Percentiles rank a stretch among this genome's conserved stretches.
Conservation (phyloP, 371 early-diverging fungal species). For the Actinomortierella wolfii region DNA sequence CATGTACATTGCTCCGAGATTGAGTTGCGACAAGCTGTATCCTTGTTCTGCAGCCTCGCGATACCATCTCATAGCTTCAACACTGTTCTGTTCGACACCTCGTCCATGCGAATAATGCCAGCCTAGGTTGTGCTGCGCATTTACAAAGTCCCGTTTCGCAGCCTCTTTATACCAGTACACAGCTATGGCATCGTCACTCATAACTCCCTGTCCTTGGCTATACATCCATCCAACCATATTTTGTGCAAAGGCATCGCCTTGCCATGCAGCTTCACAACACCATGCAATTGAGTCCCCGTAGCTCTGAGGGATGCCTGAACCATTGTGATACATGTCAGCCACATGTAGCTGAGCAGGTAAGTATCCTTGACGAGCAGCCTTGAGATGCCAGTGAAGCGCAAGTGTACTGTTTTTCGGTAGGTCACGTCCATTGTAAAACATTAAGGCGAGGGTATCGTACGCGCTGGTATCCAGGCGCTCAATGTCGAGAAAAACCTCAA, state of each 20-base stretch:
- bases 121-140: conserved; percentile 88
- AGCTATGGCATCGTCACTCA: conserved; percentile 56
- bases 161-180: conserved; percentile 82
- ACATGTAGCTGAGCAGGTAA: no score
- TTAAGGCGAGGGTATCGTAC: no score
- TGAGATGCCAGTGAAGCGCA: no score
- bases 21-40: conserved; percentile 81
- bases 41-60: conserved; percentile 71
- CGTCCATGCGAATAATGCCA: no score
- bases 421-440: no score
- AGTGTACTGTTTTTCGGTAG: no score
- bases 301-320: no score
- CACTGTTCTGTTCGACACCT: conserved; percentile 66
- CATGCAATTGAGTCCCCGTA: conserved; percentile 69
- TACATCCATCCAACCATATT: conserved; percentile 76
- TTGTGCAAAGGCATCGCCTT: conserved; percentile 81
- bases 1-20: conserved; percentile 54
- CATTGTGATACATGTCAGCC: no score
- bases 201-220: conserved; percentile 81
- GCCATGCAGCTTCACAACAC: conserved; percentile 65
- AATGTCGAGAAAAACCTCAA: no score
- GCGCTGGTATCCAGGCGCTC: no score
- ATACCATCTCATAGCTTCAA: conserved; percentile 76
- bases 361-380: no score
- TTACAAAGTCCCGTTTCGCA: conserved; percentile 78